phyloP scores from a whole-genome alignment of 192 early-diverging fungal genomes.

The Jimgerdemannia lactiflua region DNA sequence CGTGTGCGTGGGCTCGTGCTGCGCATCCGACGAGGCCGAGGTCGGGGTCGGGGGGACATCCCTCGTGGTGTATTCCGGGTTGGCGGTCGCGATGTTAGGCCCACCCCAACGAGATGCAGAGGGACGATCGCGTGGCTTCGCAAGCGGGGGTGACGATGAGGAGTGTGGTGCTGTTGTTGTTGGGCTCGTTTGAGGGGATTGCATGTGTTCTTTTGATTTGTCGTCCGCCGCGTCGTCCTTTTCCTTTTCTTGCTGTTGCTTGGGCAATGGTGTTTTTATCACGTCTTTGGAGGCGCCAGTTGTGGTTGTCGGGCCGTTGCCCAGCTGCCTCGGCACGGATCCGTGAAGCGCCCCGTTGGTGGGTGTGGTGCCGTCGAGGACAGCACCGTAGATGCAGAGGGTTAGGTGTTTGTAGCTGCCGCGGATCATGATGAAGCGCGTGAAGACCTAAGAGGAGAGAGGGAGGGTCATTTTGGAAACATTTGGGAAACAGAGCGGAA shows the following conservation, averaged over 20 bases:
- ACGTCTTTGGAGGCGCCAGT: not conserved
- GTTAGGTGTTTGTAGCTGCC: slow-evolving; percentile 22
- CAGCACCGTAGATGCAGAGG: slow-evolving; percentile 20
- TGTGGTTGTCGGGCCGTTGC: not conserved
- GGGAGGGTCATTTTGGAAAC: not conserved
- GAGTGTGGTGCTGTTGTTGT: not conserved
- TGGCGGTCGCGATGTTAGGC: not conserved
- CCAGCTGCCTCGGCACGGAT: not conserved
- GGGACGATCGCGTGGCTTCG: not conserved
- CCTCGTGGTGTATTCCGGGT: not conserved
- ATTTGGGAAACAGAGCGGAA: not conserved
- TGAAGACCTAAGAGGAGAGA: slow-evolving; percentile 10
- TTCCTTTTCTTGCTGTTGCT: not conserved
- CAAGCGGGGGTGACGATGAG: not conserved
- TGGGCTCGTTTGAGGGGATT: not conserved
- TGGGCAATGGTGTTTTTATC: not conserved
- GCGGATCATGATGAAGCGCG: slow-evolving; percentile 20
- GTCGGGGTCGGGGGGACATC: not conserved
- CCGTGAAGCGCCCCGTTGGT: not conserved
- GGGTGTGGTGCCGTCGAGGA: slow-evolving; percentile 5
- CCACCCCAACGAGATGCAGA: not conserved
- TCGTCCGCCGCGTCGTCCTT: not conserved
- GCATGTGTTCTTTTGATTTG: not conserved
- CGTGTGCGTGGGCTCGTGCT: not conserved
- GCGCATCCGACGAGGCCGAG: not conserved